Evolutionary conservation across 371 early-diverging fungal species (phyloP), one percentile per base, ranked within the genome.

Genomic region (Paramicrosporidium saccamoebae): DNA sequence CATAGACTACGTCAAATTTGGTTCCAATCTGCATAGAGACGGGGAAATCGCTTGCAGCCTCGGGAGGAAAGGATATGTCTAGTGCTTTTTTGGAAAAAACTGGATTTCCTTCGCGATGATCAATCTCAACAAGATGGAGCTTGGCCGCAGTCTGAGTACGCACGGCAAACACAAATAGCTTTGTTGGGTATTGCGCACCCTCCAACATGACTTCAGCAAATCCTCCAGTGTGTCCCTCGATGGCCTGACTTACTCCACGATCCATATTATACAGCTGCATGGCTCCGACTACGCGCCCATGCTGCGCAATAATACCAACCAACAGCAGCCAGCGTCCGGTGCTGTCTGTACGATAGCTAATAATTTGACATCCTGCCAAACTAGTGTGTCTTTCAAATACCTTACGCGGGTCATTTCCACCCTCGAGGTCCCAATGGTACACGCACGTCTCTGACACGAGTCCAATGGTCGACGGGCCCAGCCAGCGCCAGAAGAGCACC

Each of bases 351-450:
- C 71, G 64, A 39, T 82, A 79, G 52, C 73, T 77, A 44, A 92
- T 88, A 36, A 90, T 79, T 42, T 92, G 92, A 27, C 61, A 52
- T 20, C 69, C 78, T 19, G 40, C 44, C 21, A 92, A 50, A 30
- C 35, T 66, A 10, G 55, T 46, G 37, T 86, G 74, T 19, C 86
- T 57, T 27, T 86, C 90, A 52, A 92, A 92, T 32, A 81, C 48
- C 46, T 82, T 86, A 16, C 40, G 37, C 5, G 90, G 94, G 13
- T 43, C 43, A 4, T 68, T 50, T 3, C 71, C 65, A 14, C 77
- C 82, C 30, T 90, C 86, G 29, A 90, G 66, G 12, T 78, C 63
- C 94, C 94, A 92, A 42, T 84, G 82, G 50, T 65, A 86, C 6
- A 88, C 92, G 11, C 67, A 39, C 1, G 50, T 58, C 15, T 57